Conservation (phyloP, 2,329 filamentous ascomycete species). For the Talaromyces piceae region DNA sequence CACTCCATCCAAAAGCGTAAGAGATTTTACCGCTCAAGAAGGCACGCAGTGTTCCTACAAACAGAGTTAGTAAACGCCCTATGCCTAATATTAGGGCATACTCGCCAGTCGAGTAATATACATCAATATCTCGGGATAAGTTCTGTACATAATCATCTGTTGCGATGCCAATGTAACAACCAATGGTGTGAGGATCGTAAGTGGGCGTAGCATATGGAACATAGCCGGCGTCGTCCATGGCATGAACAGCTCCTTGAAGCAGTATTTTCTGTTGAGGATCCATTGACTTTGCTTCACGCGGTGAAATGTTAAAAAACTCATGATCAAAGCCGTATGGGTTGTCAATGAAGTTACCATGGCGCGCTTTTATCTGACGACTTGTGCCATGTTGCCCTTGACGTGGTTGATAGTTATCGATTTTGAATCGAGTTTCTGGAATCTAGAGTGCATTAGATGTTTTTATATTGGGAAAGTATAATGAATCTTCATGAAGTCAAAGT, state of each 20-base stretch:
- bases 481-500: not conserved
- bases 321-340: slow-evolving; percentile 23
- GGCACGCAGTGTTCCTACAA: slow-evolving; percentile 12
- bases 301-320: slow-evolving; percentile 13
- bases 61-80: too few relatives aligned
- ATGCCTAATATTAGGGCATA: not conserved
- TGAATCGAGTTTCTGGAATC: not conserved
- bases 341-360: slow-evolving; percentile 6
- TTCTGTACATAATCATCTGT: slow-evolving; percentile 23
- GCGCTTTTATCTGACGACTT: slow-evolving; percentile 39
- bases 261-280: slow-evolving; percentile 22
- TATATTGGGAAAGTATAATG: not conserved
- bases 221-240: slow-evolving; percentile 35
- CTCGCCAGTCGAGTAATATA: not conserved
- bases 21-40: slow-evolving; percentile 28
- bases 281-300: not conserved
- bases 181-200: slow-evolving; percentile 53
- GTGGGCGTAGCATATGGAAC: slow-evolving; percentile 61
- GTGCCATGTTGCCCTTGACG: slow-evolving; percentile 44
- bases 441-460: not conserved
- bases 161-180: slow-evolving; percentile 63
- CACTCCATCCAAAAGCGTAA: slow-evolving; percentile 39
- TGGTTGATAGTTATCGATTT: not conserved
- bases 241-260: not conserved
- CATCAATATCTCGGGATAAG: not conserved